Evolutionary conservation across 1,284 basidiomycete genomes (phyloP), one percentile per base, ranked within the genome.

Genomic region (Boletus sp.): DNA sequence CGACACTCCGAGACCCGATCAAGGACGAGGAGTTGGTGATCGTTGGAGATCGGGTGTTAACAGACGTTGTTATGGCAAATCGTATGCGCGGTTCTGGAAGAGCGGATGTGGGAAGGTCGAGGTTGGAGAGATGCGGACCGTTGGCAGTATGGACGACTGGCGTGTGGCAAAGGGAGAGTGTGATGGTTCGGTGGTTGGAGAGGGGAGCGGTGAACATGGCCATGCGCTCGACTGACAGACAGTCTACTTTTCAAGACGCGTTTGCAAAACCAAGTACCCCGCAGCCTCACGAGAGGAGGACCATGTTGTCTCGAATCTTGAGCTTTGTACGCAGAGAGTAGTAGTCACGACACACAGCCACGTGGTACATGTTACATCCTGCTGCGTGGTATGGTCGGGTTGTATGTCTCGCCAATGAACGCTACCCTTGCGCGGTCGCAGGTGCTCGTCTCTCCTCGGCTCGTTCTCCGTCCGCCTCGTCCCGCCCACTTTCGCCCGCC

Each of bases 31-130:
- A 80, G 50, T 73, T 96, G 27, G 70, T 96, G 50, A 69, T 96
- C 16, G 81, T 98, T 9, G 94, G 94, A 1, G 94, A 98, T 69
- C 77, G 94, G 9, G 71, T 94, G 34, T 89, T 94, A 60, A 98
- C 94, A 0, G 94, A 98, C 66, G 73, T 94, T 16, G 79, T 96
- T 37, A 75, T 97, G 61, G 88, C 92, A 5, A 86, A 88, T 55
- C 82, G 91, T 2, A 14, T 19, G 36, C 20, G 19, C 20, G 20
- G 10, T 34, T 6, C 32, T 34, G 32, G 8, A 33, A n/a, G 33
- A 35, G 13, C 9, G 14, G n/a, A 19, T 19, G 32, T 16, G 16
- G 17, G 13, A 36, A 17, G 26, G 26, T 22, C 19, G 10, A 26
- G 1, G 25, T n/a, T 30, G 17, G 30, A 26, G 17, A 17, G 37